A percentile compares a stretch with the other conserved stretches of the same genome.
Evolutionary conservation across 176 grass and related monocot species (phyloP).

Genomic region (Aegilops longissima): DNA sequence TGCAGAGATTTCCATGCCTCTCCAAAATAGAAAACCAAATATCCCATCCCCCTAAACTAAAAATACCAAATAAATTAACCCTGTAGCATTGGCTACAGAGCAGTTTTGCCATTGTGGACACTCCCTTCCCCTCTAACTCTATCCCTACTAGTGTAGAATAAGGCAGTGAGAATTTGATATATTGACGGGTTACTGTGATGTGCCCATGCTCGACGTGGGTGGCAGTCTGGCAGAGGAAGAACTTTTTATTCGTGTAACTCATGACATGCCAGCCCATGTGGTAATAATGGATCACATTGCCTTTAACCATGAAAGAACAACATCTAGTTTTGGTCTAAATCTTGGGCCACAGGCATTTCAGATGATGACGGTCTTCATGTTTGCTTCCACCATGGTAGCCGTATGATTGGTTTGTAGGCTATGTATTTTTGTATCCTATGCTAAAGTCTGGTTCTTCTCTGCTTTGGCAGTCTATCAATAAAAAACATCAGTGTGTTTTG

Average conservation of each 20-base stretch:
- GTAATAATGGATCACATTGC: neutral
- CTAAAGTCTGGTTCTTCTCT: slow-evolving; percentile 28
- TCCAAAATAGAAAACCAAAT: neutral
- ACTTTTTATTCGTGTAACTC: neutral
- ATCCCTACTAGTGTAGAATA: neutral
- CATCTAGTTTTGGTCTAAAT: slow-evolving; percentile 1
- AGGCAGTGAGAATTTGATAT: neutral
- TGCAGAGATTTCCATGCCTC: neutral
- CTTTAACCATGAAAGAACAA: neutral
- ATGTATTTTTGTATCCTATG: slow-evolving; percentile 26
- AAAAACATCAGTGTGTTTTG: slow-evolving; percentile 87
- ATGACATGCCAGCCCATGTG: neutral
- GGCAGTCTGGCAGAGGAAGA: neutral
- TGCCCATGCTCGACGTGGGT: neutral
- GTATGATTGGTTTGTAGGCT: slow-evolving; percentile 10
- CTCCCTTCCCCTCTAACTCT: neutral
- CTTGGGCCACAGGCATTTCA: neutral
- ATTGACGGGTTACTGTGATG: neutral
- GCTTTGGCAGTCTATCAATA: slow-evolving; percentile 71
- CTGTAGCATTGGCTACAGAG: neutral
- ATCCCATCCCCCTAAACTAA: neutral
- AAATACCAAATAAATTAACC: neutral
- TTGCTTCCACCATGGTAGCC: slow-evolving; percentile 3
- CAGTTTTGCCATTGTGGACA: neutral
- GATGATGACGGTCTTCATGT: neutral